Conservation (phyloP, 2,329 filamentous ascomycete species). For the Xylaria arbuscula region DNA sequence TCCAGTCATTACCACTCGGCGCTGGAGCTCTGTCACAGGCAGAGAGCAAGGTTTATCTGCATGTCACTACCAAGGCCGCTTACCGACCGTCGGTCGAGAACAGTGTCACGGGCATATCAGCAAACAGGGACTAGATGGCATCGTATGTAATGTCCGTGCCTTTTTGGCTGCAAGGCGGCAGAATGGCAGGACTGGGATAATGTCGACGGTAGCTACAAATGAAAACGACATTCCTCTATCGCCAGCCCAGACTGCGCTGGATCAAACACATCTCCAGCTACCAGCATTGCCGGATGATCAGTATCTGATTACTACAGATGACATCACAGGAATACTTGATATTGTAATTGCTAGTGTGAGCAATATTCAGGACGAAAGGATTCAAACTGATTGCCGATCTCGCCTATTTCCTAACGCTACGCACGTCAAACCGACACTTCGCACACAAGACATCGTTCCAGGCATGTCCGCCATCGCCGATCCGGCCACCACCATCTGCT, state of each 20-base stretch:
- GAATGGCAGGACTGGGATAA: constrained; percentile 23
- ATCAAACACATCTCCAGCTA: background rate
- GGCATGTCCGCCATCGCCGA: constrained; percentile 42
- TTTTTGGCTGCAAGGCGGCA: constrained; percentile 44
- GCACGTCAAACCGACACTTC: constrained; percentile 39
- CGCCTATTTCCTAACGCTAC: constrained; percentile 40
- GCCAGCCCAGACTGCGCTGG: constrained; percentile 5
- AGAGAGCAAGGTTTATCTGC: constrained; percentile 8
- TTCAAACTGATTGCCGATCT: constrained; percentile 38
- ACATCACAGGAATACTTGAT: constrained; percentile 49
- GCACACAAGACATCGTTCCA: constrained; percentile 41
- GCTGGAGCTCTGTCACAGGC: constrained; percentile 32
- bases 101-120: constrained; percentile 24
- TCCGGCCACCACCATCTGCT: constrained; percentile 49
- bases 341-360: constrained; percentile 47
- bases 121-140: constrained; percentile 41
- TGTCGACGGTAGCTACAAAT: background rate
- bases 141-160: constrained; percentile 43
- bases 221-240: constrained; percentile 30
- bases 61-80: constrained; percentile 19
- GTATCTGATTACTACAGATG: constrained; percentile 46
- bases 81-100: constrained; percentile 15
- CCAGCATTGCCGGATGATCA: constrained; percentile 25
- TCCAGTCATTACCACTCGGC: constrained; percentile 30
- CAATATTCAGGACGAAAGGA: constrained; percentile 34